phyloP scores from a whole-genome alignment of 352 stramenopile species.

The Globisporangium splendens region DNA sequence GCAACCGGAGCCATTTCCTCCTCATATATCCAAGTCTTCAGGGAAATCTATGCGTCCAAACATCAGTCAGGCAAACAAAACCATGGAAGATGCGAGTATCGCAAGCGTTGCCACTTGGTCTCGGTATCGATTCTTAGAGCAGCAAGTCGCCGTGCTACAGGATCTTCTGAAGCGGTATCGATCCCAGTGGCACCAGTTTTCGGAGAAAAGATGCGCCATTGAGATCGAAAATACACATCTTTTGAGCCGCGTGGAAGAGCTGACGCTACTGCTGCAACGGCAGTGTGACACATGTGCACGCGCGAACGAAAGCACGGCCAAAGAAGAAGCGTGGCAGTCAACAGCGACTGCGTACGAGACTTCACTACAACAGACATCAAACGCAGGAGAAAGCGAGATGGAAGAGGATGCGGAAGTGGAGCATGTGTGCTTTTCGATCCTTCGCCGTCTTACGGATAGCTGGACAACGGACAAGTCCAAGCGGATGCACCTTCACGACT shows the following conservation, averaged over 20 bases:
- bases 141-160: slow-evolving; percentile 45
- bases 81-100: slow-evolving; percentile 6
- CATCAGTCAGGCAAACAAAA: neutral
- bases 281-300: slow-evolving; percentile 27
- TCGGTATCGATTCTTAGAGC: slow-evolving; percentile 37
- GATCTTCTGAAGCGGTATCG: slow-evolving; percentile 47
- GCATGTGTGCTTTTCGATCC: slow-evolving; percentile 54
- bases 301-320: slow-evolving; percentile 19
- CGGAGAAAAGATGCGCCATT: slow-evolving; percentile 23
- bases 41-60: slow-evolving; percentile 7
- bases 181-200: slow-evolving; percentile 39
- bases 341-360: slow-evolving; percentile 38
- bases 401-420: slow-evolving; percentile 39
- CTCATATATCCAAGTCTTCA: slow-evolving; percentile 7
- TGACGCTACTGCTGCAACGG: slow-evolving; percentile 24
- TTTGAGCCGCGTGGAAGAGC: slow-evolving; percentile 33
- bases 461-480: slow-evolving; percentile 75
- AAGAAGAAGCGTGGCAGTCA: slow-evolving; percentile 46
- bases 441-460: slow-evolving; percentile 52
- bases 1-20: slow-evolving; percentile 21
- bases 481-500: slow-evolving; percentile 66
- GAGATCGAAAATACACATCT: slow-evolving; percentile 43
- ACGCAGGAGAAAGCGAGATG: slow-evolving; percentile 20
- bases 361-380: slow-evolving; percentile 23
- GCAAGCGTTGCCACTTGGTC: slow-evolving; percentile 24